phyloP scores from a whole-genome alignment of 2,329 filamentous ascomycete species.

The Thelonectria blattea region DNA sequence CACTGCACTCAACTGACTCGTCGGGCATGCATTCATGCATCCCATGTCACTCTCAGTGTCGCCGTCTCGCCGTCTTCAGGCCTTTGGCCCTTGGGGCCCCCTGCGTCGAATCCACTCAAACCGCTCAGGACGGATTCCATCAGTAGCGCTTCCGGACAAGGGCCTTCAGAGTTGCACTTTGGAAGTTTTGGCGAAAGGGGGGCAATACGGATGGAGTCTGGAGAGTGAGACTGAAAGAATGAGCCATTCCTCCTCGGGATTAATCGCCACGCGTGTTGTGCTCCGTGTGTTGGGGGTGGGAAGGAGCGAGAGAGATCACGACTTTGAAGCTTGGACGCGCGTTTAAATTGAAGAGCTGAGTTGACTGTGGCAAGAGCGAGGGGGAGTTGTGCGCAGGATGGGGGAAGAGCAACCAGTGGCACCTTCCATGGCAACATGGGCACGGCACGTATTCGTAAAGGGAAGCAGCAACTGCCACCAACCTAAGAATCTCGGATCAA shows the following conservation, averaged over 20 bases:
- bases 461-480: too few relatives aligned
- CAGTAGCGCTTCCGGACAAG: slow-evolving; percentile 6
- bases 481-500: not conserved
- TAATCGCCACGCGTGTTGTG: slow-evolving; percentile 20
- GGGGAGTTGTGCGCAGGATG: too few relatives aligned
- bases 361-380: not conserved
- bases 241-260: slow-evolving; percentile 11
- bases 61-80: not conserved
- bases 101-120: slow-evolving; percentile 37
- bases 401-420: too few relatives aligned
- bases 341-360: slow-evolving; percentile 7
- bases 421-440: too few relatives aligned
- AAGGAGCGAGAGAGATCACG: not conserved
- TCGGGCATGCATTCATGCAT: not conserved
- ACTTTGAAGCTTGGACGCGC: slow-evolving; percentile 7
- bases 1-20: not conserved
- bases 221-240: not conserved
- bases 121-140: slow-evolving; percentile 20
- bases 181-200: too few relatives aligned
- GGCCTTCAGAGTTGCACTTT: not conserved
- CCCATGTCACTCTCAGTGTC: not conserved
- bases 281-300: not conserved
- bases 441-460: too few relatives aligned
- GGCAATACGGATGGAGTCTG: too few relatives aligned
- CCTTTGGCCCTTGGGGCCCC: slow-evolving; percentile 15